These are phyloP conservation scores for Colletotrichum melonis DNA, from an alignment of 2,329 filamentous ascomycete species.

Conservation along the genomic window DNA sequence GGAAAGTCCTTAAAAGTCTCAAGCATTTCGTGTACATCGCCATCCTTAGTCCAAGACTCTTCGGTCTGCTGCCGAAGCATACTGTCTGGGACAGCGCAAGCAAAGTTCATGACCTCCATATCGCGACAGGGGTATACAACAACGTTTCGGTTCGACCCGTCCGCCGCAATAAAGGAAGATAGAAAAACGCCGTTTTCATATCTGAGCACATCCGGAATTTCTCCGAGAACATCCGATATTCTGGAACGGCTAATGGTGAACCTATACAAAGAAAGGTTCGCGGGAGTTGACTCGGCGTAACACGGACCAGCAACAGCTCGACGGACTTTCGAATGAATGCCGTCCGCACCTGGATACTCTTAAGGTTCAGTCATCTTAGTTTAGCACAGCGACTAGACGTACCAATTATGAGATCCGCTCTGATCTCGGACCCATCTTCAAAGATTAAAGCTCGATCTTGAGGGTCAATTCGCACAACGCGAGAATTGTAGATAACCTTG, in stretches of 20 bases:
- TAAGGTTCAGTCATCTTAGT: not conserved
- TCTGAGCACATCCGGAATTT: not conserved
- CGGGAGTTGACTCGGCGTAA: not conserved
- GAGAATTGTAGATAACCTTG: not conserved
- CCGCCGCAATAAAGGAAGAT: not conserved
- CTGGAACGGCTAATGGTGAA: not conserved
- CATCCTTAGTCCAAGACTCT: not conserved
- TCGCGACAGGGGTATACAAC: not conserved
- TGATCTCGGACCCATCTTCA: not conserved
- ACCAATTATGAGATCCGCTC: no score
- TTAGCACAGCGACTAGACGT: not conserved
- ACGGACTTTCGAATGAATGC: not conserved
- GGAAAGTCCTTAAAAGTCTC: conserved; percentile 4
- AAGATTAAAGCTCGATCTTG: not conserved
- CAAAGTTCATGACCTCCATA: not conserved
- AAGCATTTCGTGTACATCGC: not conserved
- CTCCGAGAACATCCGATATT: not conserved
- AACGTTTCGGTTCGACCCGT: not conserved
- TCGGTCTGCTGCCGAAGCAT: not conserved
- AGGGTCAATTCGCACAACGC: not conserved
- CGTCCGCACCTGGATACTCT: not conserved
- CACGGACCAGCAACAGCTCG: not conserved
- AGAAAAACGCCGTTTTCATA: not conserved
- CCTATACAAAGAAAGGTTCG: not conserved
- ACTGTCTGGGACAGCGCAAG: not conserved